Base-by-base conservation (phyloP, 176 grass and related monocot genomes). In the Paspalum notatum region DNA sequence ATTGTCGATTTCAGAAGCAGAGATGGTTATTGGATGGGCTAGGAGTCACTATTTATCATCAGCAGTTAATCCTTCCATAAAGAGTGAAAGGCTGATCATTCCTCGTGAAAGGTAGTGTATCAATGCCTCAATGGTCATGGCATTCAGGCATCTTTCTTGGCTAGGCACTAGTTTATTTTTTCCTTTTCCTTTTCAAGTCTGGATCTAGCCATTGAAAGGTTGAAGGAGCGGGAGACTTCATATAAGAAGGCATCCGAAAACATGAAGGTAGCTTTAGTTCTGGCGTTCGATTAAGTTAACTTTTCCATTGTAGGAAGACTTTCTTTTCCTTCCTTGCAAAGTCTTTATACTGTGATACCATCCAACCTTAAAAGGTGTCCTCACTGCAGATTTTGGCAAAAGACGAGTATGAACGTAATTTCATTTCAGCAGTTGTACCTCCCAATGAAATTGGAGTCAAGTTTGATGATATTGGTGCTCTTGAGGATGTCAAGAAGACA, bases 391-490 rank as follows among this genome's bases (percentile, higher is more conserved):
- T 83, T 81, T 86, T 93, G 72, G 93, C 92, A 56, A 93, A 93
- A 89, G 96, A 99, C 77, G 96, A 99, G 82, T 99, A 84, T 75
- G 92, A 99, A 67, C 86, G 82, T 62, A 91, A 93, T 88, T 98
- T 98, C 62, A 87, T 95, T 68, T 93, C 92, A 63, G 92, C 96
- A 37, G 93, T 98, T 85, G 90, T 98, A 63, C 86, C 96, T 73
- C 78, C 96, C 32, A 87, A 93, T 85, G 92, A 98, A 89, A 90
- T 84, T 85, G 96, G 96, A 71, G 92, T 95, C 42, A 98, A 91
- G 75, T 98, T 95, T 81, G 92, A 93, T 74, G 90, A 99, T 85
- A 90, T 99, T 76, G 96, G 96, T 60, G 96, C 96, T 68, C 92
- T 99, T 16, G 96, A 95, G 79, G 90, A 93, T 84, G 90, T 95